These are phyloP conservation scores for Onygenales sp. DNA, from an alignment of 2,329 filamentous ascomycete species.

Conservation along the genomic window DNA sequence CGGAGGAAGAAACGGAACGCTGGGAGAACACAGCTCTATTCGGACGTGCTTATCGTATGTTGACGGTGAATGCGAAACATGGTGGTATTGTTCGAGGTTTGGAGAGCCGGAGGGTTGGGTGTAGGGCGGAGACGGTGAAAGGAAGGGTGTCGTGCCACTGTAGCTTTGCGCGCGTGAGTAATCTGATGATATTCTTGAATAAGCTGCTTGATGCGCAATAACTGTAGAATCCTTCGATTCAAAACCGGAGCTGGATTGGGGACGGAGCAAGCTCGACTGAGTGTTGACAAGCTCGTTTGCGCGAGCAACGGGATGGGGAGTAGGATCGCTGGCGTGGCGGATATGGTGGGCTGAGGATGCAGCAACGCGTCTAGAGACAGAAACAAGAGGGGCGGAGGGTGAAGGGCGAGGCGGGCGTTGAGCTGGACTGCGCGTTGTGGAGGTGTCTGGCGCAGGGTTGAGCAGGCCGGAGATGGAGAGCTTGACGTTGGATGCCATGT, in stretches of 20 bases:
- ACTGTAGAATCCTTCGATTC: too few species aligned
- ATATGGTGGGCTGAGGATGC: not conserved
- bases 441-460: not conserved
- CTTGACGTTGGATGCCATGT: not conserved
- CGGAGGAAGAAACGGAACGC: not conserved
- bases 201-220: not conserved
- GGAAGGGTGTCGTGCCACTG: not conserved
- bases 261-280: not conserved
- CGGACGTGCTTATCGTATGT: not conserved
- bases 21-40: not conserved
- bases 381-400: not conserved
- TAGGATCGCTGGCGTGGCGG: not conserved
- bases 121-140: not conserved
- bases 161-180: not conserved
- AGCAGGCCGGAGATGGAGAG: not conserved
- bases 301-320: not conserved
- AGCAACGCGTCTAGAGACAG: not conserved
- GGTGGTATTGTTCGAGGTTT: not conserved
- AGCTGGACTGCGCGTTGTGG: not conserved
- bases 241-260: too few species aligned
- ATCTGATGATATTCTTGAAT: not conserved
- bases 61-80: not conserved
- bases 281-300: not conserved
- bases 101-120: not conserved
- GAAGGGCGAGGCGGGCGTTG: not conserved